Evolutionary conservation across 2,329 filamentous ascomycete species (phyloP).

Genomic region (Aspergillus flavus): DNA sequence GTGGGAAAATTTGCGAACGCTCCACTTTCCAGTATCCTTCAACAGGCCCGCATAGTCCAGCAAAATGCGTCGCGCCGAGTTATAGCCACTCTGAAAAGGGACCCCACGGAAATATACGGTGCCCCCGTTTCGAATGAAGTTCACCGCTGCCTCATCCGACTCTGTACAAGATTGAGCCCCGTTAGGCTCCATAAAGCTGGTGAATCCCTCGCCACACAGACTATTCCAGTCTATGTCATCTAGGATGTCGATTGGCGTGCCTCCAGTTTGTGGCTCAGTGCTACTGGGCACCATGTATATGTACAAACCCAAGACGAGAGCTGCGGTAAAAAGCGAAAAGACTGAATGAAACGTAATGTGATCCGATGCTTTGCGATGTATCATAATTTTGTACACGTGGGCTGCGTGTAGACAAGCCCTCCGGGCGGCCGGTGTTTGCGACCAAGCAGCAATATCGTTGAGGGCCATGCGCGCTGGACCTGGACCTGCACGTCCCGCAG

Average conservation of each 20-base stretch:
- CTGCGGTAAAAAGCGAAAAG: constrained; percentile 54
- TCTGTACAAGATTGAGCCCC: constrained; percentile 30
- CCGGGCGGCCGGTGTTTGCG: constrained; percentile 53
- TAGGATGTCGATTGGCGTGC: constrained; percentile 46
- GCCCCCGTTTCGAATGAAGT: constrained; percentile 54
- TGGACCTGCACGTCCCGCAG: constrained; percentile 54
- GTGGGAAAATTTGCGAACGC: constrained; percentile 53
- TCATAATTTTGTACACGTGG: constrained; percentile 55
- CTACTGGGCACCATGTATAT: constrained; percentile 50
- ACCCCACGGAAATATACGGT: constrained; percentile 52
- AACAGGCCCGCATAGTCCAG: constrained; percentile 56
- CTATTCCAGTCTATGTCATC: constrained; percentile 55
- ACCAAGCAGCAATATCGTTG: constrained; percentile 55
- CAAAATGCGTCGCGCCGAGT: constrained; percentile 54
- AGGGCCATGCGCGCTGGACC: constrained; percentile 51
- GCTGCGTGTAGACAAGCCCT: constrained; percentile 56
- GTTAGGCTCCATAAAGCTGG: constrained; percentile 39
- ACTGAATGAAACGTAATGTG: constrained; percentile 55
- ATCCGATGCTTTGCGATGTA: constrained; percentile 55
- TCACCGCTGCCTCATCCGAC: constrained; percentile 36
- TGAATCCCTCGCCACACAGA: constrained; percentile 51
- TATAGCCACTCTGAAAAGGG: constrained; percentile 52
- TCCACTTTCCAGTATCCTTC: constrained; percentile 57
- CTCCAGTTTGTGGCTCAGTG: constrained; percentile 26
- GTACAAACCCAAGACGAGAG: constrained; percentile 55